Conservation (phyloP, 1,139 yeast genomes). For the Magnusiomyces fungicola region DNA sequence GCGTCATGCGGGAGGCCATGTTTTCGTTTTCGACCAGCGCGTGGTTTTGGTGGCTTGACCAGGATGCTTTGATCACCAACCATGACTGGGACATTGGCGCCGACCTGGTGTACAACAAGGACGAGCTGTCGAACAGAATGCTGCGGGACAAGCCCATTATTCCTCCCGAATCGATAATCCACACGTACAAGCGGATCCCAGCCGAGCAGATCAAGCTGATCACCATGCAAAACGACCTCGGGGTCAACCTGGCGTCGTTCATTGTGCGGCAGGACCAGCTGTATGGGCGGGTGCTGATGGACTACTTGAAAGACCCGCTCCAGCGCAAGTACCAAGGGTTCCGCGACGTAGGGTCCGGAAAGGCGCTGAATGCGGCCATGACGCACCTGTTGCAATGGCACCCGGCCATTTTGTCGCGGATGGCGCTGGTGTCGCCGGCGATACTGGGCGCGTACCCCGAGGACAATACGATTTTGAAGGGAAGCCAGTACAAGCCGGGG, state of each 20-base stretch:
- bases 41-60: constrained; percentile 83
- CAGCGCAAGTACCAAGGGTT: constrained; percentile 60
- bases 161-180: constrained; percentile 50
- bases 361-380: constrained; percentile 40
- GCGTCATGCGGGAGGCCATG: constrained; percentile 73
- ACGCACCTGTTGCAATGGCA: constrained; percentile 88
- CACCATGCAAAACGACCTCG: constrained; percentile 56
- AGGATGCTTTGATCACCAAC: constrained; percentile 68
- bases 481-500: constrained; percentile 20
- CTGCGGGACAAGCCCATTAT: constrained; percentile 53
- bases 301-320: constrained; percentile 62
- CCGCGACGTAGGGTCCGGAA: constrained; percentile 47
- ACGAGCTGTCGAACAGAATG: constrained; percentile 52
- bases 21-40: constrained; percentile 80
- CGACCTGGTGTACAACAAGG: constrained; percentile 44
- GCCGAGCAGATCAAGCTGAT: constrained; percentile 51
- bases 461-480: constrained; percentile 23
- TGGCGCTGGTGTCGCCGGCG: constrained; percentile 44
- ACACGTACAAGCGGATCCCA: constrained; percentile 57
- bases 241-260: constrained; percentile 62
- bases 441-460: constrained; percentile 20
- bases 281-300: constrained; percentile 58
- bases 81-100: constrained; percentile 45
- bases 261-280: constrained; percentile 52
- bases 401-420: constrained; percentile 64